A percentile compares a stretch with the other conserved stretches of the same genome.
phyloP scores from a whole-genome alignment of 1,139 yeast genomes.

The Saccharomycopsis hybrid region DNA sequence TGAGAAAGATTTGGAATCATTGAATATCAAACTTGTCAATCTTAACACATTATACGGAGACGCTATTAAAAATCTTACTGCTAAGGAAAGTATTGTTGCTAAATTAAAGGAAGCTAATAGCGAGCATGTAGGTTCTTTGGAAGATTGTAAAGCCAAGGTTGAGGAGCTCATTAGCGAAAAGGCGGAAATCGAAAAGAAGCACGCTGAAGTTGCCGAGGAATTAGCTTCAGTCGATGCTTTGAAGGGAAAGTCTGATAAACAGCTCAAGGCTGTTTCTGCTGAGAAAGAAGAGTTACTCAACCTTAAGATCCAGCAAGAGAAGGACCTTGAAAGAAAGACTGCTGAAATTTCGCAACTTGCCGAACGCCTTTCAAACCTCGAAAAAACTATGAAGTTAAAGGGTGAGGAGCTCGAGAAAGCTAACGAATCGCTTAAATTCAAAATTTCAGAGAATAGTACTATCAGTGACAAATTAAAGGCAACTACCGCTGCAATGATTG shows the following conservation, averaged over 20 bases:
- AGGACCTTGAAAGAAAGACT: background rate
- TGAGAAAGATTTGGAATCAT: too few relatives aligned
- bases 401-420: background rate
- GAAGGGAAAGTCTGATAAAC: background rate
- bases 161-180: background rate
- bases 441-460: background rate
- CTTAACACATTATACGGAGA: too few relatives aligned
- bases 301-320: background rate
- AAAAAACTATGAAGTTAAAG: background rate
- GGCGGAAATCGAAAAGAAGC: background rate
- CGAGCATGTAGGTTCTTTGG: background rate
- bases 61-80: background rate
- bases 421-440: background rate
- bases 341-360: background rate
- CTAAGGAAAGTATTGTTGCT: background rate
- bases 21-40: too few relatives aligned
- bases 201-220: background rate
- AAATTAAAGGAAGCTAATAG: background rate
- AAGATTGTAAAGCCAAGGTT: background rate
- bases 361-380: background rate
- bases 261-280: background rate
- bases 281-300: background rate
- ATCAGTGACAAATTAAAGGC: conserved; percentile 8
- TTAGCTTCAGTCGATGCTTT: background rate
- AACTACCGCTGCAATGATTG: conserved; percentile 9